Base-by-base conservation (phyloP, 768 basidiomycete species). In the Pleurotus pulmonarius region DNA sequence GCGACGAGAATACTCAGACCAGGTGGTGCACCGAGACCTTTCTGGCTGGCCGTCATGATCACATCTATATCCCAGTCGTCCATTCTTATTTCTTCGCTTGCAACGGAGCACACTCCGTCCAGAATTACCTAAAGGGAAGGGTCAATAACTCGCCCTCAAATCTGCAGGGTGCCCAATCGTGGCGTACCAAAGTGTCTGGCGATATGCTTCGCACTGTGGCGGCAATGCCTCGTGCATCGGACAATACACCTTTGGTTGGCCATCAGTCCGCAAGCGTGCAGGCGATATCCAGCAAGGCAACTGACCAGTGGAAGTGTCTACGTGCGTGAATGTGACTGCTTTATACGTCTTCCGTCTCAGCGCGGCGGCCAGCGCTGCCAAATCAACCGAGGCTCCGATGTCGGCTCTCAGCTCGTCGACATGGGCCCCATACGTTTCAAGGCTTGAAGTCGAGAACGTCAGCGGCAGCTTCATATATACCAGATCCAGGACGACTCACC, bases 21-120 rank as follows among this genome's bases (percentile, higher is more conserved):
- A 9, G 94, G 93, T 2, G 92, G 94, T 2, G 85, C 83, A 37
- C 92, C 87, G 20, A 97, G 81, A 45, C 93, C 94, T 69, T 94
- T 94, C 70, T 94, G 92, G 58, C 85, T 87, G 7, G 88, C 90
- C 25, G 86, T 79, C 40, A 91, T 56, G 16, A 95, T 85, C 41
- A 92, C 83, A 64, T 96, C 94, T 57, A 96, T 75, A 15, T 83
- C 84, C 94, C 94, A 96, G 3, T 78, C 83, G 60, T 96, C 94
- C 82, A 94, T 88, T 49, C 76, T 82, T 60, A 97, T 88, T 66
- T 94, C 91, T 68, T 96, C 94, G 63, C 86, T 88, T 1, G 89
- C 94, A n/a, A 94, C 90, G 3, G 92, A 86, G 73, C 94, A 97
- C 25, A 97, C 94, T 11, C 85, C 92, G 65, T 97, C 94, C 45